Base-by-base conservation (phyloP, 1,284 basidiomycete genomes). In the Veloboletus limbatus region DNA sequence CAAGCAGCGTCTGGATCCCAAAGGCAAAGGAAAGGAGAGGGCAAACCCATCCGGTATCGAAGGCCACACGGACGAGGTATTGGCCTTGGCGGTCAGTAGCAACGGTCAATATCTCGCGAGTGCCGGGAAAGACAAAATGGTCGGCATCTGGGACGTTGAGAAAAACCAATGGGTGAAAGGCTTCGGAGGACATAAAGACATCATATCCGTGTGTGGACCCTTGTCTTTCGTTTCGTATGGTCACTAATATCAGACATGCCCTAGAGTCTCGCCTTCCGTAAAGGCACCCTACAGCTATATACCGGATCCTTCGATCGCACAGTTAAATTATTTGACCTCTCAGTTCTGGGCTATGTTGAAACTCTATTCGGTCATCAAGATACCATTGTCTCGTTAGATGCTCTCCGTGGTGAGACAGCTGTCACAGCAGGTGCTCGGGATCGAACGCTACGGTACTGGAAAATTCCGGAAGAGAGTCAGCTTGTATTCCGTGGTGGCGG, bases 351-450 rank as follows among this genome's bases (percentile, higher is more conserved):
- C 5, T 95, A 96, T 61, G 86, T 98, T 48, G 97, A 99, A 66
- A 98, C 96, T 10, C 76, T 99, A 8, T 99, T 97, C 63, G 96
- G 96, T 2, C 96, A 99, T 63, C 97, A 99, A 72, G 96, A 98
- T 62, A 77, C 82, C 18, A 82, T 97, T 20, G 72, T 90, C 10
- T 73, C 75, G 5, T 65, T 99, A 2, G 90, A 94, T 53, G 77
- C 90, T 2, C 77, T 99, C 6, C 81, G 88, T 22, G 82, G 82
- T 3, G 93, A 97, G 59, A 82, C 85, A 0, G 91, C 88, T 8
- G 82, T 98, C 8, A 93, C 86, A 28, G 88, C 88, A 0, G 96
- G 97, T 9, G 89, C 85, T 1, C 74, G 94, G 21, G 96, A 99
- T 71, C 88, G 93, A 57, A 97, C 94, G 0, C 81, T 87, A 53